Evolutionary conservation across 164 flowering plant genomes (phyloP), one percentile per base, ranked within the genome.

Genomic region (Taxillus chinensis): DNA sequence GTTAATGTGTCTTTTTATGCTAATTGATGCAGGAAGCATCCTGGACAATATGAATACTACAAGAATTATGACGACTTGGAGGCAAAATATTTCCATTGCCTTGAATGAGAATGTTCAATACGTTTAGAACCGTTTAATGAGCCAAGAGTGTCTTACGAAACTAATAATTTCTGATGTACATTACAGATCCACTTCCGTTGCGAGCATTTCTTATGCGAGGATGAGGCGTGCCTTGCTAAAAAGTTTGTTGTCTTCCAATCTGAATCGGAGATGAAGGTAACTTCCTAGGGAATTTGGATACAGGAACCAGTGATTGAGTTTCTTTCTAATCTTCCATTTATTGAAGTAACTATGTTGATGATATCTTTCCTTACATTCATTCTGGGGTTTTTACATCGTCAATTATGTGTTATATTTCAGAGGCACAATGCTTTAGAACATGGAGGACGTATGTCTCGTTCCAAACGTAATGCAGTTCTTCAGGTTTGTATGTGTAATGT

Each of bases 361-460:
- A 45, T 5, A 39, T 53, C 8, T 13, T 45, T 14, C 46, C 45
- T 54, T 43, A 15, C 64, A 27, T 27, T 11, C 7, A 39, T 9
- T 14, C 5, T 58, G 38, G 12, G 27, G 27, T 27, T 17, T 45
- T 73, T 38, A n/a, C 55, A 27, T 27, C 27, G 27, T 27, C 27
- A 27, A 27, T 27, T 27, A 27, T 46, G 5, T 48, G 38, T 58
- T 46, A 65, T 51, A 3, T 67, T 75, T 57, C 74, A 91, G 99
- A 84, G 95, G 77, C 99, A 90, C 67, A 87, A 81, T 76, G 67
- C 92, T 39, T 49, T 75, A 59, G 93, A 86, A 67, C 99, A 95
- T 75, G 97, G 95, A 48, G 99, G 97, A n/a, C 81, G 78, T 45
- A 81, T 95, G 91, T 91, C 99, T 67, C 90, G 97, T 62, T 77